Evolutionary conservation across 192 early-diverging fungal species (phyloP).

Genomic region (Endogone sp.): DNA sequence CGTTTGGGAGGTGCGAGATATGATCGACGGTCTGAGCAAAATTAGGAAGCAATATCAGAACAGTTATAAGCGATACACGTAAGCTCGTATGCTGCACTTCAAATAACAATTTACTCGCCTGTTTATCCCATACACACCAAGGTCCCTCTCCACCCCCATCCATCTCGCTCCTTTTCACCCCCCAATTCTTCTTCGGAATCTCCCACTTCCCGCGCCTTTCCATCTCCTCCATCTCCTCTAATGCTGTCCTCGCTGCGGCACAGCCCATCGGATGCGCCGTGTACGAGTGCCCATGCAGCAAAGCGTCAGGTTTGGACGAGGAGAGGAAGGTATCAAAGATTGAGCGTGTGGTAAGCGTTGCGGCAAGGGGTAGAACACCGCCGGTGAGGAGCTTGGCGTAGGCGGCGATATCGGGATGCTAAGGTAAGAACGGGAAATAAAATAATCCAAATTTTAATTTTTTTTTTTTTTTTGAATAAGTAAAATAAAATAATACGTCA

Average conservation of each 20-base stretch:
- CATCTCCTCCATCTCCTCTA: conserved; percentile 47
- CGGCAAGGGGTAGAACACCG: conserved; percentile 65
- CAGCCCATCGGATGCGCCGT: conserved; percentile 83
- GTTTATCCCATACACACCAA: conserved; percentile 51
- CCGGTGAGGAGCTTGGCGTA: conserved; percentile 80
- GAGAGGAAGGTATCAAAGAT: conserved; percentile 67
- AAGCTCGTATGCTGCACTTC: background rate
- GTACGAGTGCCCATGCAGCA: conserved; percentile 82
- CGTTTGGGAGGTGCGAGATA: conserved; percentile 50
- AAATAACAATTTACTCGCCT: conserved; percentile 18
- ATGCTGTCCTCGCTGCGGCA: conserved; percentile 54
- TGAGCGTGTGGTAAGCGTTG: conserved; percentile 56
- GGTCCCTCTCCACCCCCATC: conserved; percentile 7
- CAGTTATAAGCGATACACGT: background rate
- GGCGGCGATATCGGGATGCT: conserved; percentile 70
- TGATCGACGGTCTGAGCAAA: conserved; percentile 23
- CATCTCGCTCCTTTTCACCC: conserved; percentile 13
- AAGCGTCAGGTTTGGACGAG: conserved; percentile 58
- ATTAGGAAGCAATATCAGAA: background rate
- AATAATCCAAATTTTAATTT: conserved; percentile 1
- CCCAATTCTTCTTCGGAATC: conserved; percentile 31
- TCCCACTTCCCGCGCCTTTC: conserved; percentile 27
- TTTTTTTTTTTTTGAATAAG: background rate
- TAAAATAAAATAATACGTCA: background rate
- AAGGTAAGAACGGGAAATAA: conserved; percentile 11